These are phyloP conservation scores for Trichoderma asperellum DNA, from an alignment of 2,329 filamentous ascomycete species.

Conservation along the genomic window DNA sequence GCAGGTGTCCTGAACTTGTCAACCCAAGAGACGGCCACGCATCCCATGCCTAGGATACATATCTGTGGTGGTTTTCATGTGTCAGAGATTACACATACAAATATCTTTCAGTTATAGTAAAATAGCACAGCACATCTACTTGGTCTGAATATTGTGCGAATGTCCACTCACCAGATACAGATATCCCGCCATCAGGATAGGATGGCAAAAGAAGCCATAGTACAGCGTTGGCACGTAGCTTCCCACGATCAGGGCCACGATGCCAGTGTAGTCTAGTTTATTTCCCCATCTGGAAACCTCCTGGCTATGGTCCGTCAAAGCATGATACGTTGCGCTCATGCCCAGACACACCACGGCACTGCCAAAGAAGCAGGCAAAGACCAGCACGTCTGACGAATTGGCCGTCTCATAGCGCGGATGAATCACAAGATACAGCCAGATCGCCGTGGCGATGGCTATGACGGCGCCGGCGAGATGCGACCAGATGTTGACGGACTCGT, in stretches of 20 bases:
- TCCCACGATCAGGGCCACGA: slow-evolving; percentile 88
- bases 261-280: slow-evolving; percentile 92
- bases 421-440: slow-evolving; percentile 60
- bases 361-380: slow-evolving; percentile 77
- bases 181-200: slow-evolving; percentile 69
- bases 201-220: slow-evolving; percentile 79
- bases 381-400: slow-evolving; percentile 65
- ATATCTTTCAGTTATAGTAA: background rate
- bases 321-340: slow-evolving; percentile 85
- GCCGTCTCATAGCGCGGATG: slow-evolving; percentile 69
- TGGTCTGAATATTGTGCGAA: background rate
- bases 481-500: slow-evolving; percentile 67
- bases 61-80: slow-evolving; percentile 61
- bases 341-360: slow-evolving; percentile 74
- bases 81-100: background rate
- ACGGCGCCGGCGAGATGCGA: slow-evolving; percentile 68
- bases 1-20: slow-evolving; percentile 81
- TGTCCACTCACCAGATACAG: slow-evolving; percentile 67
- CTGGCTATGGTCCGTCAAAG: slow-evolving; percentile 82
- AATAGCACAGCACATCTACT: background rate
- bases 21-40: slow-evolving; percentile 74
- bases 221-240: slow-evolving; percentile 88
- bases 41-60: slow-evolving; percentile 73
- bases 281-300: slow-evolving; percentile 82
- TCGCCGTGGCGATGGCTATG: slow-evolving; percentile 55